Percentiles rank a stretch among this genome's conserved stretches.
These are phyloP conservation scores for Akebia trifoliata DNA, from an alignment of 164 flowering plant genomes.

Conservation along the genomic window DNA sequence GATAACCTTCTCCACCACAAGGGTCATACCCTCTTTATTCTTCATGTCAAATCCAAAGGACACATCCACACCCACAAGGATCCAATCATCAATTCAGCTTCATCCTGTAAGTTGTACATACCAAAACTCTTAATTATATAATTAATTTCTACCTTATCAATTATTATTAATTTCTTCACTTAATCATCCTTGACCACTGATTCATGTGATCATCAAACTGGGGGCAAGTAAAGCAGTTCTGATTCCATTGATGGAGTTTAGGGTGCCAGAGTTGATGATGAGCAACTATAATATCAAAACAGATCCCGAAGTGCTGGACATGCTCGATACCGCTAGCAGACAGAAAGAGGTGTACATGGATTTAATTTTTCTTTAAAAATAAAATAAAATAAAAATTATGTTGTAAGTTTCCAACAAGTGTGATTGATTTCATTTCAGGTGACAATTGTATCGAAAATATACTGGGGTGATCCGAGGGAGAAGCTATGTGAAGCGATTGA, in stretches of 20 bases:
- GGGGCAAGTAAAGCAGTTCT: too few relatives aligned
- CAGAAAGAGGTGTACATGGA: conserved; percentile 51
- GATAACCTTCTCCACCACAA: conserved; percentile 46
- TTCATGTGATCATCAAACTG: too few relatives aligned
- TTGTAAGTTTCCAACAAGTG: too few relatives aligned
- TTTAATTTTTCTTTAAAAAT: too few relatives aligned
- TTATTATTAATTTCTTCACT: too few relatives aligned
- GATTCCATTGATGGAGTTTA: conserved; percentile 66
- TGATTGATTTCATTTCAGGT: conserved; percentile 31
- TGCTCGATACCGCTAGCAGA: conserved; percentile 51
- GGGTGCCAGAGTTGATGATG: conserved; percentile 47
- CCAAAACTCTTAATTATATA: too few relatives aligned
- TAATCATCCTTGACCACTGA: too few relatives aligned
- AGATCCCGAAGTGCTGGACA: conserved; percentile 58
- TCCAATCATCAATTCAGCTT: too few relatives aligned
- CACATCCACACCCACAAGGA: conserved; percentile 36
- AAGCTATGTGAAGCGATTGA: conserved; percentile 45
- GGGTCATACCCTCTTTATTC: conserved; percentile 45
- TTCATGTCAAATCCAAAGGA: conserved; percentile 36
- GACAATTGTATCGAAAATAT: conserved; percentile 52
- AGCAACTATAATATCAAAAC: conserved; percentile 39
- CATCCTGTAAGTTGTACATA: too few relatives aligned
- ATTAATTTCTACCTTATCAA: too few relatives aligned
- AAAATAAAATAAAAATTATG: too few relatives aligned
- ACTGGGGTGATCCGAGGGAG: conserved; percentile 91